These are phyloP conservation scores for Camelina sativa DNA, from an alignment of 345 rosid species.

Conservation along the genomic window DNA sequence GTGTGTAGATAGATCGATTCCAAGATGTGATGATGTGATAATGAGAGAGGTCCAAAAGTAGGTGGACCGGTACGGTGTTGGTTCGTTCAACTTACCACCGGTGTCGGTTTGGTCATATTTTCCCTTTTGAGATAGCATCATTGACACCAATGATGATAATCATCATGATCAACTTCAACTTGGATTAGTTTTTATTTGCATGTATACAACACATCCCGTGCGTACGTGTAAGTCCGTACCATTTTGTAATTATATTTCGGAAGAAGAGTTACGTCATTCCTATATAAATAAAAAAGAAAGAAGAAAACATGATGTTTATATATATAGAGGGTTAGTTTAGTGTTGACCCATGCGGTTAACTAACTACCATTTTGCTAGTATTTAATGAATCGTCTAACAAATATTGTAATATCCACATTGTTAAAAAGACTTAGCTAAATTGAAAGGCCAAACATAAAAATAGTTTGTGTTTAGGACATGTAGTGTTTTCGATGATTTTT, in stretches of 20 bases:
- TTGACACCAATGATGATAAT: not conserved
- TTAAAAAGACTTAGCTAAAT: too few species aligned
- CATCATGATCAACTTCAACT: not conserved
- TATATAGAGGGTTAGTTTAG: too few species aligned
- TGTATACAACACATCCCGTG: not conserved
- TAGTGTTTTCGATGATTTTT: too few species aligned
- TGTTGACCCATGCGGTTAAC: not conserved
- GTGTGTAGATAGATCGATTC: not conserved
- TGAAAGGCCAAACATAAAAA: too few species aligned
- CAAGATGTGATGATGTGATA: constrained; percentile 22
- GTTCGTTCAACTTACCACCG: constrained; percentile 22
- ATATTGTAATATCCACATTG: too few species aligned
- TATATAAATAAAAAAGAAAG: too few species aligned
- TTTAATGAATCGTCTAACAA: too few species aligned
- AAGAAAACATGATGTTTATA: too few species aligned
- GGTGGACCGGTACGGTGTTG: constrained; percentile 20
- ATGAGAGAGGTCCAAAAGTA: constrained; percentile 25
- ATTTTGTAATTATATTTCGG: constrained; percentile 19
- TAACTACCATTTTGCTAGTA: too few species aligned
- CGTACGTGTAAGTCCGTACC: constrained; percentile 20
- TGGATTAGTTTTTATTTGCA: not conserved
- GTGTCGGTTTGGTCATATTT: constrained; percentile 25
- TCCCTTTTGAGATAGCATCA: constrained; percentile 6
- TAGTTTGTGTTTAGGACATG: too few species aligned
- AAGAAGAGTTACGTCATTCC: not conserved